Evolutionary conservation across 768 basidiomycete genomes (phyloP).

Genomic region (Panaeolus papilionaceus): DNA sequence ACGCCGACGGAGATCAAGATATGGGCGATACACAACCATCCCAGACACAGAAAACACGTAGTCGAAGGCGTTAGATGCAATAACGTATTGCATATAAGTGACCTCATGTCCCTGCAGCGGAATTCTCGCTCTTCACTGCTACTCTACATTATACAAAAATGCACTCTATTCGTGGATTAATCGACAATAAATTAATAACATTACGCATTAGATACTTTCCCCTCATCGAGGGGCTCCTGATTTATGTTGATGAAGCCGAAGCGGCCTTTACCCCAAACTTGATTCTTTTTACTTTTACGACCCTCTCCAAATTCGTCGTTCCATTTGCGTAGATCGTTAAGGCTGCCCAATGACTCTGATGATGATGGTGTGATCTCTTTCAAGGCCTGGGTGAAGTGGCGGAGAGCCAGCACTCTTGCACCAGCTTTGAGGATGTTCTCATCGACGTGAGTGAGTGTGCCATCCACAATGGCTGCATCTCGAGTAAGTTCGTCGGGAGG

Average conservation of each 20-base stretch:
- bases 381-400: conserved; percentile 84
- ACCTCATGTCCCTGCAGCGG: neutral
- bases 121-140: conserved; percentile 1
- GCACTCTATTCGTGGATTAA: conserved; percentile 14
- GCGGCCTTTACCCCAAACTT: conserved; percentile 85
- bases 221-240: conserved; percentile 40
- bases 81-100: neutral
- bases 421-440: conserved; percentile 11
- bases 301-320: conserved; percentile 96
- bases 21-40: conserved; percentile 20
- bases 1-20: conserved; percentile 46
- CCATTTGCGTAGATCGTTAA: conserved; percentile 83
- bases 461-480: conserved; percentile 15
- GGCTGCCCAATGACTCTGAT: conserved; percentile 80
- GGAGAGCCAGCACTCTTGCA: conserved; percentile 37
- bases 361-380: conserved; percentile 91
- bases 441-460: conserved; percentile 22
- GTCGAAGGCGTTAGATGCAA: conserved; percentile 29
- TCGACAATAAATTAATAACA: conserved; percentile 17
- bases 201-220: conserved; percentile 44
- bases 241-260: conserved; percentile 81
- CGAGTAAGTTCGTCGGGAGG: neutral
- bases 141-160: conserved; percentile 17
- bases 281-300: conserved; percentile 63
- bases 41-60: conserved; percentile 32